phyloP scores from a whole-genome alignment of 306 rosid species.

The Alnus glutinosa region DNA sequence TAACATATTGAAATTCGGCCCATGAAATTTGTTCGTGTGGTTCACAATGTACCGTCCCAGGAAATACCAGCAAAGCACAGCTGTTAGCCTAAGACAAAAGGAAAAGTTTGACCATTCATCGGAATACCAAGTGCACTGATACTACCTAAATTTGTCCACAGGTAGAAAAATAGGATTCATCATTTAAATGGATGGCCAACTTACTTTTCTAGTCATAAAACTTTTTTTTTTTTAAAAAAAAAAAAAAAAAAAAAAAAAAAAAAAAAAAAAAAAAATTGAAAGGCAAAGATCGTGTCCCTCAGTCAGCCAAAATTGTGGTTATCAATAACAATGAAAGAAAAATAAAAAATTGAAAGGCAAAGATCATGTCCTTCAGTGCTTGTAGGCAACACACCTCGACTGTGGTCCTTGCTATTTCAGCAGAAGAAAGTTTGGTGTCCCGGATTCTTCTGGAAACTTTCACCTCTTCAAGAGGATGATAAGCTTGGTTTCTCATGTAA shows the following conservation, averaged over 20 bases:
- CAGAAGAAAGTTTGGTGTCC: conserved; percentile 71
- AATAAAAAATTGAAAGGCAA: no score
- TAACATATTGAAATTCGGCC: conserved; percentile 66
- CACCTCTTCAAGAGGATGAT: conserved; percentile 92
- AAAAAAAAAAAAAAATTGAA: no score
- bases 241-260: no score
- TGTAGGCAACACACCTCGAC: conserved; percentile 64
- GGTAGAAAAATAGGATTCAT: conserved; percentile 20
- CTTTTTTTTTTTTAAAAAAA: background rate
- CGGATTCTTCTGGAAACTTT: conserved; percentile 48
- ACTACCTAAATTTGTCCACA: conserved; percentile 25
- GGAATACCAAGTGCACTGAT: conserved; percentile 29
- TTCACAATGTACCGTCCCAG: conserved; percentile 83
- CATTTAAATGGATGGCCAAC: conserved; percentile 9
- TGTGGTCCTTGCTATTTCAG: conserved; percentile 80
- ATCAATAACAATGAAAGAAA: no score
- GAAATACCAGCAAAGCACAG: conserved; percentile 79
- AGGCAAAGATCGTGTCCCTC: no score
- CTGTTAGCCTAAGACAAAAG: conserved; percentile 66
- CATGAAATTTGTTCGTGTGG: conserved; percentile 86
- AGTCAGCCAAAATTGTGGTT: no score
- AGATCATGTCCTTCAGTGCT: background rate
- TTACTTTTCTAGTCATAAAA: conserved; percentile 19
- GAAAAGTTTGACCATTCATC: conserved; percentile 30
- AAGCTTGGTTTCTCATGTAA: conserved; percentile 51